Conservation (phyloP, 129 eudicot genomes). For the Flaveria ramosissima region DNA sequence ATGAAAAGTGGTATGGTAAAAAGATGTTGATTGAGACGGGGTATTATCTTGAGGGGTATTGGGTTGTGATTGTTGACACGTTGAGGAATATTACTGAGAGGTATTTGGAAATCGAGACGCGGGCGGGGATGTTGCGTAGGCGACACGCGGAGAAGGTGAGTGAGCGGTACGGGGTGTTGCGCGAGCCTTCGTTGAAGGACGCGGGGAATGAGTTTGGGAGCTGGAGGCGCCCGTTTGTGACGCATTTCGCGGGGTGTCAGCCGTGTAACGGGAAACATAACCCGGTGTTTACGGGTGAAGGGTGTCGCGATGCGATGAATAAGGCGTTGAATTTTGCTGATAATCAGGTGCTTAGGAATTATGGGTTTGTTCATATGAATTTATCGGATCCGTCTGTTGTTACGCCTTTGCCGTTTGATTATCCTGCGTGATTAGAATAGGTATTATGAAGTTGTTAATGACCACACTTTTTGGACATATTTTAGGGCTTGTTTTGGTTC, state of each 20-base stretch:
- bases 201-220: slow-evolving; percentile 46
- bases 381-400: slow-evolving; percentile 37
- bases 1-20: slow-evolving; percentile 43
- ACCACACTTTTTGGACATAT: slow-evolving; percentile 16
- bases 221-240: slow-evolving; percentile 57
- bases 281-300: slow-evolving; percentile 33
- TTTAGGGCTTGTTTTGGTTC: slow-evolving; percentile 24
- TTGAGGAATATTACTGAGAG: slow-evolving; percentile 32
- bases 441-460: slow-evolving; percentile 1
- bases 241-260: slow-evolving; percentile 68
- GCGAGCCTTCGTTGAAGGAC: slow-evolving; percentile 39
- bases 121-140: slow-evolving; percentile 40
- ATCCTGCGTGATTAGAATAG: slow-evolving; percentile 38
- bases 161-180: slow-evolving; percentile 41
- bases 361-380: slow-evolving; percentile 51
- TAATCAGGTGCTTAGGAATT: slow-evolving; percentile 57
- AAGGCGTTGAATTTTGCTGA: slow-evolving; percentile 59
- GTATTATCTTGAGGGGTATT: slow-evolving; percentile 71
- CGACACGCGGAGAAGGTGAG: slow-evolving; percentile 53
- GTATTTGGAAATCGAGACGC: slow-evolving; percentile 38
- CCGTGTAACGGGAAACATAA: slow-evolving; percentile 59
- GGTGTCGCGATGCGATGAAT: slow-evolving; percentile 48
- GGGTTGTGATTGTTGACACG: slow-evolving; percentile 58
- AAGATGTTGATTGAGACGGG: slow-evolving; percentile 55
- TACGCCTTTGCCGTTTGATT: slow-evolving; percentile 42